Percentiles rank a stretch among this genome's conserved stretches.
Evolutionary conservation across 2,329 filamentous ascomycete genomes (phyloP).

Genomic region (Blastomyces parvus): DNA sequence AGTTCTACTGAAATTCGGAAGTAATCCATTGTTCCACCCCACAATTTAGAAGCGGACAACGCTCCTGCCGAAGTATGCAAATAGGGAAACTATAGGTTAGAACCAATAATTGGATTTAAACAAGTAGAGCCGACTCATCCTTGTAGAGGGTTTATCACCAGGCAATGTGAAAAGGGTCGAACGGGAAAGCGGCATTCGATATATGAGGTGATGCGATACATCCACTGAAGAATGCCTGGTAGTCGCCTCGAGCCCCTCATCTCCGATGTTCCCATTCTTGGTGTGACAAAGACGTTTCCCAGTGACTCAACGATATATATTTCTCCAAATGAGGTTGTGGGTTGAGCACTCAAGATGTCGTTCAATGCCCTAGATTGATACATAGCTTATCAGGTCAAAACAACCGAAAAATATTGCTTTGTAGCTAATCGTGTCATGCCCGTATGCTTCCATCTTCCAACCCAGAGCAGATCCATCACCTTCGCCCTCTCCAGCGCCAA

Average conservation of each 20-base stretch:
- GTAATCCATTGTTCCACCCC: not conserved
- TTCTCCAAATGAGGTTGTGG: not conserved
- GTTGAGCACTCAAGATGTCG: not conserved
- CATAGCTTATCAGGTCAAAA: slow-evolving; percentile 32
- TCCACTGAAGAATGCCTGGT: no score
- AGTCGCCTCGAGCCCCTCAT: not conserved
- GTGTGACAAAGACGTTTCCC: not conserved
- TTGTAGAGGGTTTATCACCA: no score
- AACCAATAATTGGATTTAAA: no score
- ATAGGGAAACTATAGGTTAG: not conserved
- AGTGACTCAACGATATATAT: not conserved
- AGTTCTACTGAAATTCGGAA: not conserved
- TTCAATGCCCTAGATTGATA: not conserved
- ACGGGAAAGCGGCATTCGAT: no score
- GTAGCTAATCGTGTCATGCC: slow-evolving; percentile 63
- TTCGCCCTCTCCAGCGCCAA: slow-evolving; percentile 59
- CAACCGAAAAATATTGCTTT: slow-evolving; percentile 67
- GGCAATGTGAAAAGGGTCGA: no score
- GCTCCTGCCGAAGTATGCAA: not conserved
- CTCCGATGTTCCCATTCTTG: not conserved
- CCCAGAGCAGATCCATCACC: slow-evolving; percentile 60
- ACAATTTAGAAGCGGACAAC: not conserved
- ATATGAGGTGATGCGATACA: no score
- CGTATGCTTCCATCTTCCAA: slow-evolving; percentile 62
- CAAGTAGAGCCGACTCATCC: no score